Percentiles rank a stretch among this genome's conserved stretches.
Evolutionary conservation across 495 filamentous ascomycete species (phyloP).

Genomic region (Saxispiralis lemnorum): DNA sequence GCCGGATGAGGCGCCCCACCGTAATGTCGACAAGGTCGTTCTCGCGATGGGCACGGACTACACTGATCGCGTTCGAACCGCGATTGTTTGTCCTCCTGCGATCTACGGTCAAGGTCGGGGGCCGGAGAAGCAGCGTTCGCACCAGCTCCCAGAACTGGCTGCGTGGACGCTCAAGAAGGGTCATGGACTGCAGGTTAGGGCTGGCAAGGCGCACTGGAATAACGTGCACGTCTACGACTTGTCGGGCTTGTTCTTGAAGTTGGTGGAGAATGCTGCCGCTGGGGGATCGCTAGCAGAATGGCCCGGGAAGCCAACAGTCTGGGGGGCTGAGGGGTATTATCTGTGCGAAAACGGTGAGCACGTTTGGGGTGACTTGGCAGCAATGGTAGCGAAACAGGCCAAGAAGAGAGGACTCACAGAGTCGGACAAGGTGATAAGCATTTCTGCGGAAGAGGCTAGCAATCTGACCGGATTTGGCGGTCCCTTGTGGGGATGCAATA

Average conservation of each 20-base stretch:
- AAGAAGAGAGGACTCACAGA: conserved; percentile 46
- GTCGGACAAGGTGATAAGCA: conserved; percentile 31
- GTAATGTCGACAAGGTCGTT: conserved; percentile 44
- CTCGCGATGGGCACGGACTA: conserved; percentile 27
- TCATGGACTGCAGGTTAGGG: conserved; percentile 43
- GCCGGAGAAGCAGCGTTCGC: conserved; percentile 46
- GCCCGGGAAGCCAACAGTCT: conserved; percentile 45
- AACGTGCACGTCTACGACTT: conserved; percentile 61
- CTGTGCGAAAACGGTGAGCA: conserved; percentile 54
- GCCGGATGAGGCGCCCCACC: conserved; percentile 38
- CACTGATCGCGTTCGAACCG: conserved; percentile 39
- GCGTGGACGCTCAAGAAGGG: conserved; percentile 39
- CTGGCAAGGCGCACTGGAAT: conserved; percentile 53
- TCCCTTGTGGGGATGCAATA: conserved; percentile 38
- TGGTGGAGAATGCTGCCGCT: conserved; percentile 46
- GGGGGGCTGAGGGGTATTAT: conserved; percentile 56
- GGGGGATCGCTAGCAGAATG: conserved; percentile 50
- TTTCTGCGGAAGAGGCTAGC: conserved; percentile 18
- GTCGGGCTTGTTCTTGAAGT: conserved; percentile 41
- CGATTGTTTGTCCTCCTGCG: conserved; percentile 59
- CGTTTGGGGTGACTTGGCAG: conserved; percentile 51
- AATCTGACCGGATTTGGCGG: conserved; percentile 11
- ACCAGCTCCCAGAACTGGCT: conserved; percentile 46
- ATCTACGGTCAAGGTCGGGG: conserved; percentile 66
- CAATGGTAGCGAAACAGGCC: conserved; percentile 40